phyloP scores from a whole-genome alignment of 139 green algal genomes.

The Deuterostichococcus epilithicus region DNA sequence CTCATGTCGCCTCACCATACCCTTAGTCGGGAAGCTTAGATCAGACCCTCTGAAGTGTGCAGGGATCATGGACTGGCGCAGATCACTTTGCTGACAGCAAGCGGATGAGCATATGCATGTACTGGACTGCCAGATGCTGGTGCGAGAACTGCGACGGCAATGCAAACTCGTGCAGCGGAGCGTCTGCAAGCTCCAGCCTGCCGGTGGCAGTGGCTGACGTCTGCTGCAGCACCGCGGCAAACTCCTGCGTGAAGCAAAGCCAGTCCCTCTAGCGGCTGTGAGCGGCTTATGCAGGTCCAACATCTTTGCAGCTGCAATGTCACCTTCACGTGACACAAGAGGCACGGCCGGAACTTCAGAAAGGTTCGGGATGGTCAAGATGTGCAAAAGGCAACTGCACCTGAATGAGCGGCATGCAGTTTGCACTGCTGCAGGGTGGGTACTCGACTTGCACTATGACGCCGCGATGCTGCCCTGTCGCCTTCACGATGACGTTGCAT shows the following conservation, averaged over 20 bases:
- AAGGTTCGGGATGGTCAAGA: too few species aligned
- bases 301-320: too few species aligned
- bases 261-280: too few species aligned
- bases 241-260: not conserved
- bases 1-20: too few species aligned
- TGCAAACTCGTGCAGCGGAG: slow-evolving; percentile 1
- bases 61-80: too few species aligned
- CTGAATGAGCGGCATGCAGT: not conserved
- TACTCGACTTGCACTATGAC: slow-evolving; percentile 14
- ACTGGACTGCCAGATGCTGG: slow-evolving; percentile 13
- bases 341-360: too few species aligned
- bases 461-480: slow-evolving; percentile 3
- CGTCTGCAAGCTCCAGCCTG: not conserved
- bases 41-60: too few species aligned
- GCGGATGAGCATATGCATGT: not conserved
- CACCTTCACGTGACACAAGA: too few species aligned
- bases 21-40: too few species aligned
- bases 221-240: slow-evolving; percentile 10
- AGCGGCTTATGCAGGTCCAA: too few species aligned
- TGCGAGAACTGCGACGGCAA: not conserved
- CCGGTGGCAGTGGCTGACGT: not conserved
- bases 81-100: not conserved
- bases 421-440: not conserved
- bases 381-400: not conserved
- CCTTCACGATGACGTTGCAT: not conserved